Percentiles rank a stretch among this genome's conserved stretches.
Evolutionary conservation across 805 yeast species (phyloP).

Genomic region (Saturnispora sekii): DNA sequence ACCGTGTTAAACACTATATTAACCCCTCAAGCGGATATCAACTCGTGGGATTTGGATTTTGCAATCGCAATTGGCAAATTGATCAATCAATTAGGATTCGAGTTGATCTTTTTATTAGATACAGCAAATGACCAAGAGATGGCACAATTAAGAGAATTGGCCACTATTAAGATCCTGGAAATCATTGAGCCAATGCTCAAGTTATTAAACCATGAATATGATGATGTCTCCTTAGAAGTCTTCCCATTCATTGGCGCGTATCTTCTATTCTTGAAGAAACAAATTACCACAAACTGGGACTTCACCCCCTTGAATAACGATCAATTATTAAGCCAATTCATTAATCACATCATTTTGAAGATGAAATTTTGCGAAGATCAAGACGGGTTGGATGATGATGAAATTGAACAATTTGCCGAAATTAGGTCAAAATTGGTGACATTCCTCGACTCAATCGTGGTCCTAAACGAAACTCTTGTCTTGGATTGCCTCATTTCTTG

Average conservation of each 20-base stretch:
- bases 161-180: slow-evolving; percentile 40
- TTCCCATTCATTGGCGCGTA: slow-evolving; percentile 74
- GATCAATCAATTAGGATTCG: slow-evolving; percentile 63
- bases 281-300: slow-evolving; percentile 27
- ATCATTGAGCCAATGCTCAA: slow-evolving; percentile 65
- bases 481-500: slow-evolving; percentile 32
- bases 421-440: slow-evolving; percentile 62
- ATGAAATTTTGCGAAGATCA: slow-evolving; percentile 66
- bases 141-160: slow-evolving; percentile 26
- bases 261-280: slow-evolving; percentile 58
- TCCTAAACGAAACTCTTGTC: slow-evolving; percentile 30
- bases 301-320: slow-evolving; percentile 24
- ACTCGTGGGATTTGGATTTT: slow-evolving; percentile 39
- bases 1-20: slow-evolving; percentile 28
- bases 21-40: slow-evolving; percentile 25
- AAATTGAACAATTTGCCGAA: slow-evolving; percentile 70
- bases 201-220: slow-evolving; percentile 73
- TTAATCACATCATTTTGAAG: slow-evolving; percentile 64
- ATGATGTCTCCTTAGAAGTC: slow-evolving; percentile 77
- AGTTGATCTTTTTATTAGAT: slow-evolving; percentile 62
- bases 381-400: slow-evolving; percentile 55
- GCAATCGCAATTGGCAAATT: slow-evolving; percentile 67
- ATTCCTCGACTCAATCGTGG: slow-evolving; percentile 74
- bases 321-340: slow-evolving; percentile 51
- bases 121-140: slow-evolving; percentile 29